phyloP scores from a whole-genome alignment of 495 filamentous ascomycete species.

The Margaritispora aquatica region DNA sequence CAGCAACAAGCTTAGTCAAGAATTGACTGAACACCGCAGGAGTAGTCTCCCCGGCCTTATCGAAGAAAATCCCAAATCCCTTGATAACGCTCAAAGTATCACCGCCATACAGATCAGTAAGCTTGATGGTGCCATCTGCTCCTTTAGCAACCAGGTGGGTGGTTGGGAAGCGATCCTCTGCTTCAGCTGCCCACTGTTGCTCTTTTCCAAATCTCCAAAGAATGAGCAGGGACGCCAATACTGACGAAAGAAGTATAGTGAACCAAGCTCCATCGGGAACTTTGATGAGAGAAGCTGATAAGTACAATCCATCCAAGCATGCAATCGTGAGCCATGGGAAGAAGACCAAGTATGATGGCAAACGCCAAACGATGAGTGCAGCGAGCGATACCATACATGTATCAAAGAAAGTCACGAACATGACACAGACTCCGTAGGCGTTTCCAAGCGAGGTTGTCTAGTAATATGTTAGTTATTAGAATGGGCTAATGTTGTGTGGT shows the following conservation, averaged over 20 bases:
- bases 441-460: slow-evolving; percentile 42
- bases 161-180: slow-evolving; percentile 46
- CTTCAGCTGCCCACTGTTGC: slow-evolving; percentile 63
- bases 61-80: slow-evolving; percentile 60
- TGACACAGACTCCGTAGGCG: slow-evolving; percentile 58
- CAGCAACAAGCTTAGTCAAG: slow-evolving; percentile 49
- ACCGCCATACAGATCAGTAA: slow-evolving; percentile 37
- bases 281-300: slow-evolving; percentile 60
- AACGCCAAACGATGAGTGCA: slow-evolving; percentile 59
- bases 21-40: slow-evolving; percentile 59
- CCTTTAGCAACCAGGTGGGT: slow-evolving; percentile 32
- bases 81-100: slow-evolving; percentile 36
- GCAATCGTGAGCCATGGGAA: slow-evolving; percentile 49
- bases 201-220: slow-evolving; percentile 72
- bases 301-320: slow-evolving; percentile 58
- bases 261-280: slow-evolving; percentile 71
- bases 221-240: slow-evolving; percentile 52
- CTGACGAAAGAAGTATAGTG: slow-evolving; percentile 50
- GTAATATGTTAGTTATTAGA: background rate
- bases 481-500: background rate
- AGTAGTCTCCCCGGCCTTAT: slow-evolving; percentile 50
- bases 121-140: slow-evolving; percentile 21
- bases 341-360: slow-evolving; percentile 21
- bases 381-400: slow-evolving; percentile 63
- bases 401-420: slow-evolving; percentile 67